Conservation (phyloP, 768 basidiomycete genomes). For the Sarcodon sp. region DNA sequence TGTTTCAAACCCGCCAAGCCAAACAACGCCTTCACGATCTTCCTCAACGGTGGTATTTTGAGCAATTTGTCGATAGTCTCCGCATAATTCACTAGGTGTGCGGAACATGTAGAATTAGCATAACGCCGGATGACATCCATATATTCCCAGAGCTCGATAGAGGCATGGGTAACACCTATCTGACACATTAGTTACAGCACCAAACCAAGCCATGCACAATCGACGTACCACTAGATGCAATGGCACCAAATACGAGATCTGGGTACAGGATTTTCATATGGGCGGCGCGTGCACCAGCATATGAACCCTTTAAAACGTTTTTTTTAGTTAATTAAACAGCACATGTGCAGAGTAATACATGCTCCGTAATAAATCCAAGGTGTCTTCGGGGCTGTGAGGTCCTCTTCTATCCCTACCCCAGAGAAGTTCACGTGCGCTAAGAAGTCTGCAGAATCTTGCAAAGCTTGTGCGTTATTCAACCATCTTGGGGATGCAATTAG, state of each 20-base stretch:
- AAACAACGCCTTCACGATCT: conserved; percentile 58
- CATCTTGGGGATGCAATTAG: conserved; percentile 33
- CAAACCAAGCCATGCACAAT: background rate
- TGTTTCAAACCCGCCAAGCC: conserved; percentile 56
- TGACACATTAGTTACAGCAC: conserved; percentile 1
- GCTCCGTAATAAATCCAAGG: conserved; percentile 96
- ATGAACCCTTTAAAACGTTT: conserved; percentile 48
- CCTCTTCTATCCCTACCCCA: conserved; percentile 40
- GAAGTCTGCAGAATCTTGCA: conserved; percentile 88
- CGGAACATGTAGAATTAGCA: conserved; percentile 50
- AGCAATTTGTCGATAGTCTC: conserved; percentile 51
- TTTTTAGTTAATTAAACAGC: background rate
- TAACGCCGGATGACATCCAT: conserved; percentile 68
- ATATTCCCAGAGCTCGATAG: conserved; percentile 77
- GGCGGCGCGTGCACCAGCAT: conserved; percentile 87
- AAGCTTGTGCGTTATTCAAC: conserved; percentile 81
- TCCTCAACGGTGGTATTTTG: conserved; percentile 28
- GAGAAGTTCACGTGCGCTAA: conserved; percentile 70
- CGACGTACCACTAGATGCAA: conserved; percentile 68
- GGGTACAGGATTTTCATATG: conserved; percentile 86
- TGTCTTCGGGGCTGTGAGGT: conserved; percentile 56
- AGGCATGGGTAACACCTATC: conserved; percentile 75
- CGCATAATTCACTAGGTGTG: conserved; percentile 44
- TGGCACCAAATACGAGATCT: conserved; percentile 79
- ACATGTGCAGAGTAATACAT: conserved; percentile 11